Evolutionary conservation across 257 asterid genomes (phyloP), one percentile per base, ranked within the genome.

Genomic region (Nicotiana obtusifolia): DNA sequence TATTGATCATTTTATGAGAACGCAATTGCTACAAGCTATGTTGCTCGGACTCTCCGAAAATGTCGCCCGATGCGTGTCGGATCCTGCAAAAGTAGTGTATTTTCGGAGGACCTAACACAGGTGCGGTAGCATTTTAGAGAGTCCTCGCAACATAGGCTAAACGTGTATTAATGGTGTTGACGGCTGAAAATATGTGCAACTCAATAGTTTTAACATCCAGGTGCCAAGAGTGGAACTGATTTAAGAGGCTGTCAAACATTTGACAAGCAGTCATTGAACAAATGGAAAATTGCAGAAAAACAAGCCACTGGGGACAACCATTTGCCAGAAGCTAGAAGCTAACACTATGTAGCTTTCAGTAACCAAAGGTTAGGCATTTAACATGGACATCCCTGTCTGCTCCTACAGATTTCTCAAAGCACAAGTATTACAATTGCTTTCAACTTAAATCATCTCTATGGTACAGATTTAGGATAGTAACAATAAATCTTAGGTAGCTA

Each of bases 1-100:
- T 73, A 57, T 7, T 49, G 62, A 44, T 71, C 78, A 44, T 47
- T 49, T 73, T 73, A 73, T 73, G 26, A 73, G 78, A 49, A 73
- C 16, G 79, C 41, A 26, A 73, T 49, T 47, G 61, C 61, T 41
- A 41, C 10, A 41, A 41, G 47, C 47, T 41, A 41, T 35, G 44
- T 35, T 41, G 47, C 10, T 41, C 47, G 2, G 11, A 7, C 47
- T 41, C 47, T 41, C 47, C 47, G 47, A 41, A 41, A 41, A 8
- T 7, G 47, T 41, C 0, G 11, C 10, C 47, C 0, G 47, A 41
- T 7, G 47, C 47, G 0, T 41, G 47, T 41, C 47, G 2, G 3
- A 41, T 41, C 47, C 47, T 1, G 0, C 47, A 41, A 41, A 41
- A 41, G 47, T 1, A 41, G 47, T 41, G 47, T 41, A 41, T 41